Conservation (phyloP, 768 basidiomycete genomes). For the Hemileccinum rubropunctum region DNA sequence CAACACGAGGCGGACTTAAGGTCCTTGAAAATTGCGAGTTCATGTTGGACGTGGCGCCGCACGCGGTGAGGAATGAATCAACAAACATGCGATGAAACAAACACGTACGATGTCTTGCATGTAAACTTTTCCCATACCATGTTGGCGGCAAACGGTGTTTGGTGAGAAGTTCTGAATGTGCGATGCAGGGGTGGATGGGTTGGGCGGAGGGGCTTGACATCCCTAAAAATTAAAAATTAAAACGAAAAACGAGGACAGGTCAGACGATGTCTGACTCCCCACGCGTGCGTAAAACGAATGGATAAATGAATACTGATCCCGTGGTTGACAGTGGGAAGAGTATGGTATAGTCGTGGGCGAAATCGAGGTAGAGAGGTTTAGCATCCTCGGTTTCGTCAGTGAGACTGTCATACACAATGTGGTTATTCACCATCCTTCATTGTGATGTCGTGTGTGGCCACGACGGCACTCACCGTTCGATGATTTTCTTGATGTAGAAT, state of each 20-base stretch:
- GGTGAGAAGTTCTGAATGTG: conserved; percentile 35
- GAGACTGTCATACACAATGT: not conserved
- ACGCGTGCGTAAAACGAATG: too few species aligned
- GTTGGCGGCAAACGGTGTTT: conserved; percentile 42
- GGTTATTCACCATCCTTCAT: too few species aligned
- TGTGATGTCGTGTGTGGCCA: too few species aligned
- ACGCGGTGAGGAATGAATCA: conserved; percentile 2
- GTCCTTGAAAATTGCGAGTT: conserved; percentile 32
- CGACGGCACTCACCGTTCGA: conserved; percentile 40
- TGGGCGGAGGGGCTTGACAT: conserved; percentile 29
- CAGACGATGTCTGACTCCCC: too few species aligned
- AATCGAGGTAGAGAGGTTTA: conserved; percentile 37
- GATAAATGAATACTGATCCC: conserved; percentile 22
- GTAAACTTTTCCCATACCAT: conserved; percentile 44
- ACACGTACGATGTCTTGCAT: conserved; percentile 33
- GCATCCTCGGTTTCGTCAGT: not conserved
- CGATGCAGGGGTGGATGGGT: conserved; percentile 26
- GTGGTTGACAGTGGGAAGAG: conserved; percentile 37
- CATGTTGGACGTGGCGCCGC: too few species aligned
- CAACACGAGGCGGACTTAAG: conserved; percentile 42
- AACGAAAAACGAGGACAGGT: too few species aligned
- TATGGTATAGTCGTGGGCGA: conserved; percentile 40
- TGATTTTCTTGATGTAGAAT: conserved; percentile 37
- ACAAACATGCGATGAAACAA: too few species aligned
- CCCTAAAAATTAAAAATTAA: too few species aligned